Conservation (phyloP, 139 green algal genomes). For the Asterochloris sp. region DNA sequence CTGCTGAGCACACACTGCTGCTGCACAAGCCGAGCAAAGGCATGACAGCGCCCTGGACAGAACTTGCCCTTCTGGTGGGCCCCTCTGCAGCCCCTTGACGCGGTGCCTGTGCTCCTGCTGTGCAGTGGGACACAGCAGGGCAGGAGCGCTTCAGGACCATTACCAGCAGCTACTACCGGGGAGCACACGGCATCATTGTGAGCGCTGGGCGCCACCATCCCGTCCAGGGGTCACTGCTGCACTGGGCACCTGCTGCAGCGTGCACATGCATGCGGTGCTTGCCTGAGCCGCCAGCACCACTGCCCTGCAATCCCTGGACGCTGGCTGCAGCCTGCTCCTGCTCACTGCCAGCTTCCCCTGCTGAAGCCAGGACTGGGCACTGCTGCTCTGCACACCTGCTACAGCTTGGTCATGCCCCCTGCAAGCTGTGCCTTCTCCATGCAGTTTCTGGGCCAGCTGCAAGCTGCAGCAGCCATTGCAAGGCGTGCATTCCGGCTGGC, state of each 20-base stretch:
- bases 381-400: too few relatives aligned
- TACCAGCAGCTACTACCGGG: constrained; percentile 97
- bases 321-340: too few relatives aligned
- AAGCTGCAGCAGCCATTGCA: too few relatives aligned
- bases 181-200: constrained; percentile 97
- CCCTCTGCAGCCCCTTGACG: too few relatives aligned
- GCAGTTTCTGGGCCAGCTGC: too few relatives aligned
- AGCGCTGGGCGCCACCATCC: neutral
- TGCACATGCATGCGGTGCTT: neutral
- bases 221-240: neutral
- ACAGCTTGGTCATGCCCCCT: too few relatives aligned
- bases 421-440: too few relatives aligned
- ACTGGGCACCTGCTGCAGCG: neutral
- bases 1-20: neutral
- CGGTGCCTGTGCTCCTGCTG: neutral
- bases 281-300: neutral
- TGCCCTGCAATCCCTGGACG: neutral
- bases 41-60: neutral
- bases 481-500: too few relatives aligned
- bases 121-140: constrained; percentile 98
- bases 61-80: neutral
- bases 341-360: too few relatives aligned
- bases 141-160: constrained; percentile 99
- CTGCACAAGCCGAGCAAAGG: too few relatives aligned
- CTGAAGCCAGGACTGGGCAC: too few relatives aligned